Percentiles rank a stretch among this genome's conserved stretches.
Conservation (phyloP, 2,329 filamentous ascomycete species). For the Ramularia endophylla region DNA sequence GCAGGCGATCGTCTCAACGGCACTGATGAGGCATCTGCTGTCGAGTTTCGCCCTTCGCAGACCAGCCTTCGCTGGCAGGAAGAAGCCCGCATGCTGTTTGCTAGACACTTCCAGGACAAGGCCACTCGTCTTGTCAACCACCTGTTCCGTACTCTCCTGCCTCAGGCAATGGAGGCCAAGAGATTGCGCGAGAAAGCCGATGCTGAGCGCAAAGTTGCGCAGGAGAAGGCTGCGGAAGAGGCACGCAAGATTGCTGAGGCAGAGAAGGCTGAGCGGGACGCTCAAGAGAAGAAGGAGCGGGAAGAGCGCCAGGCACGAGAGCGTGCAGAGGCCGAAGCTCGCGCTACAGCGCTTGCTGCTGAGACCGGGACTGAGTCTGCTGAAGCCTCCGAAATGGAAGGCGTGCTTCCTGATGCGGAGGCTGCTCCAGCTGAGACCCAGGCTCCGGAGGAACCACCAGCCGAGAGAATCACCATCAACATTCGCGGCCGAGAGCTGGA, state of each 20-base stretch:
- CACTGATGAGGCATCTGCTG: conserved; percentile 63
- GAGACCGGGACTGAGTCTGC: conserved; percentile 25
- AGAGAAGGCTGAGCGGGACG: conserved; percentile 52
- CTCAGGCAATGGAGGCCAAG: conserved; percentile 76
- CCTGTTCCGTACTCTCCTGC: conserved; percentile 68
- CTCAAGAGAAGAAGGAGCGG: conserved; percentile 45
- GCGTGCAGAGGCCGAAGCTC: conserved; percentile 35
- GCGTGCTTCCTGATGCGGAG: conserved; percentile 52
- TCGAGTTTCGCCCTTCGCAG: conserved; percentile 64
- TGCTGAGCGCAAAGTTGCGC: conserved; percentile 59
- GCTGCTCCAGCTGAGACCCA: conserved; percentile 39
- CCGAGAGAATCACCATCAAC: conserved; percentile 65
- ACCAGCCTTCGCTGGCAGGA: conserved; percentile 81
- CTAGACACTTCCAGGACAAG: conserved; percentile 62
- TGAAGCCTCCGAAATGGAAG: conserved; percentile 58
- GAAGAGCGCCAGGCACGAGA: conserved; percentile 45
- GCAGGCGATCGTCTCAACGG: conserved; percentile 36
- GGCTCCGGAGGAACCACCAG: conserved; percentile 34
- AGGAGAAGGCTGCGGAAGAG: conserved; percentile 54
- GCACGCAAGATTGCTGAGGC: conserved; percentile 56
- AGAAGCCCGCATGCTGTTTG: conserved; percentile 79
- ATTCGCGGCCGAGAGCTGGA: conserved; percentile 85
- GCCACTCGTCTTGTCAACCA: conserved; percentile 60
- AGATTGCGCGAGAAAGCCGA: conserved; percentile 63
- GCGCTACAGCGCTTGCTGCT: conserved; percentile 14